These are phyloP conservation scores for Leishmania turanica DNA, from an alignment of 208 protist genomes.

Conservation along the genomic window DNA sequence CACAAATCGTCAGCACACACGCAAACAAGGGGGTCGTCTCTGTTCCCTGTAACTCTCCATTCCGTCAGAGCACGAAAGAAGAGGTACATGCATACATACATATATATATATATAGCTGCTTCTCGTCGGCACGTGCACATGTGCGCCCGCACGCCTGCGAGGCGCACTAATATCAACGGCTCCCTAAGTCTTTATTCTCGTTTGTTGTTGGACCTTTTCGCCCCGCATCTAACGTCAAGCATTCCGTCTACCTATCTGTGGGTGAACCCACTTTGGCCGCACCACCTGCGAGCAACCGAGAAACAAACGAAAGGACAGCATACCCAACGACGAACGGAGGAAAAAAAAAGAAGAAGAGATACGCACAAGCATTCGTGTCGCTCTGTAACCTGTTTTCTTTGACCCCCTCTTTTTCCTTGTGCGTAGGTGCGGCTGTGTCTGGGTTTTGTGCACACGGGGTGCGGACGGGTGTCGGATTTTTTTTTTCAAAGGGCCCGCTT, in stretches of 20 bases:
- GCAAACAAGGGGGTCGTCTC: neutral
- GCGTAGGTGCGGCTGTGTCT: neutral
- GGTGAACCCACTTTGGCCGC: too few relatives aligned
- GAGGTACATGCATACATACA: too few relatives aligned
- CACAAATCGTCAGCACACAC: neutral
- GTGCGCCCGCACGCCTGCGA: neutral
- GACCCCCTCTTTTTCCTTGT: slow-evolving; percentile 3
- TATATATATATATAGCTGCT: neutral
- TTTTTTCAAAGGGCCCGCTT: neutral
- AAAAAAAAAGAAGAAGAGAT: too few relatives aligned
- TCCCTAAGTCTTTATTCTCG: neutral
- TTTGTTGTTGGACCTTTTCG: neutral
- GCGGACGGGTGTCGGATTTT: neutral
- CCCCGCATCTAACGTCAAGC: neutral
- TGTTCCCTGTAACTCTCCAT: neutral
- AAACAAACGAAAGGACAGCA: neutral
- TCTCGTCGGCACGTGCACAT: neutral
- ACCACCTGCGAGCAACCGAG: neutral
- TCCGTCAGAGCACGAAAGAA: neutral
- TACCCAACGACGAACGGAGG: neutral
- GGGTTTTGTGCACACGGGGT: neutral
- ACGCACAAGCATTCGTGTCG: too few relatives aligned
- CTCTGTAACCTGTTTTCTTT: neutral
- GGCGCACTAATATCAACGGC: neutral
- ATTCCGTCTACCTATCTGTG: too few relatives aligned